Evolutionary conservation across 352 stramenopile genomes (phyloP), one percentile per base, ranked within the genome.

Genomic region (Pythium phragmiticola): DNA sequence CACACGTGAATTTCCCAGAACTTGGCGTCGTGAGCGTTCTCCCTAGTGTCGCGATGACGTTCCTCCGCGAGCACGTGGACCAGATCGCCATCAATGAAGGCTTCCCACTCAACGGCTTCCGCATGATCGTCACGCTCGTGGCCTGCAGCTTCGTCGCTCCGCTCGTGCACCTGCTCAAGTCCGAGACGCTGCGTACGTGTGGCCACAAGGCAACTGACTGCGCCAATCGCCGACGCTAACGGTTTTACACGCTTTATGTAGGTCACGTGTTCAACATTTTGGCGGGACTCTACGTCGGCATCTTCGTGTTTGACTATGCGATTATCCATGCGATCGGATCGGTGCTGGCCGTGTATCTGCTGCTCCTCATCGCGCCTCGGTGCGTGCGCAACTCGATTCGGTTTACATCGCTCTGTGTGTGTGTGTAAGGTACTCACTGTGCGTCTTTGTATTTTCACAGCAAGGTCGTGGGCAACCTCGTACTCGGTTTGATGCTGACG

Each of bases 291-390:
- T 81, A 79, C 48, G 80, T 69, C 0, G 87, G 84, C 28, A 65
- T 79, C 43, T 95, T 92, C 47, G 87, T 95, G 36, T 95, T 93
- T 52, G 87, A 92, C 64, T 78, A 75, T 61, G 86, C 80, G 5
- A 77, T 95, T 57, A 48, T 93, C 55, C 87, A 95, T 70, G 85
- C 82, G 13, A 64, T 95, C 26, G 78, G 68, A 53, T 87, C 82
- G 50, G 74, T 76, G 12, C 23, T 77, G 39, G 70, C 69, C 2
- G 82, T 91, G 30, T 94, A 94, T 71, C 30, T 81, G 55, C 72
- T 94, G 34, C 83, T 94, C 77, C 60, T 80, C 49, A 37, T 83
- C 23, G 77, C 77, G 30, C 83, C 86, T 33, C 76, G 84, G 84
- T 92, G 49, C 8, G 50, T 62, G 2, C 7, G 21, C 45, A 5